Evolutionary conservation across 371 early-diverging fungal species (phyloP).

Genomic region (Zopfochytrium polystomum): DNA sequence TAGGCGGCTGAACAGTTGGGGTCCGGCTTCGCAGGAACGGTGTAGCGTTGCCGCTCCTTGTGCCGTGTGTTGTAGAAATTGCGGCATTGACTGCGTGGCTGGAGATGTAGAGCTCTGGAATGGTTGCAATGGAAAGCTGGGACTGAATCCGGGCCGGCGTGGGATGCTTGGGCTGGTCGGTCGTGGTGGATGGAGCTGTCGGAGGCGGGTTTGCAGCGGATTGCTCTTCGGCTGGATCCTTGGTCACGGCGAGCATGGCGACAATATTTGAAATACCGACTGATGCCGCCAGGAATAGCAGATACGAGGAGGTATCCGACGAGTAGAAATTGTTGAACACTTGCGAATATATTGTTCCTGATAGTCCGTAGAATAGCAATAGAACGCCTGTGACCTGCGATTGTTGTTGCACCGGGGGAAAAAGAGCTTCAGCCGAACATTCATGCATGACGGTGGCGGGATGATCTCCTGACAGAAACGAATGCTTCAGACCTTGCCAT

Average conservation of each 20-base stretch:
- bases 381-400: slow-evolving; percentile 27
- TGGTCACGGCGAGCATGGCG: slow-evolving; percentile 3
- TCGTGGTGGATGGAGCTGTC: no score
- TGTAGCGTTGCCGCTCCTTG: background rate
- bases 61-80: background rate
- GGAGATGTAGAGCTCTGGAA: slow-evolving; percentile 13
- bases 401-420: no score
- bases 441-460: no score
- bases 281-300: slow-evolving; percentile 20
- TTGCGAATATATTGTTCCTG: slow-evolving; percentile 30
- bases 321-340: slow-evolving; percentile 12
- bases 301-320: slow-evolving; percentile 9
- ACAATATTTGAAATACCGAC: slow-evolving; percentile 12
- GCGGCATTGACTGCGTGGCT: slow-evolving; percentile 3
- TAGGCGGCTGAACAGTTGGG: no score
- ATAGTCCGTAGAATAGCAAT: slow-evolving; percentile 31
- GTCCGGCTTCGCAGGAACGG: background rate
- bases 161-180: no score
- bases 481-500: no score
- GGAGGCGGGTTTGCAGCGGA: background rate
- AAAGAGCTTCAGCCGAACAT: no score
- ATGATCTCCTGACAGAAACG: no score
- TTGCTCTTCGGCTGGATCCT: background rate
- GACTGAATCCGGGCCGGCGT: background rate
- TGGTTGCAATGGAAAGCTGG: slow-evolving; percentile 1